These are phyloP conservation scores for bread wheat (Triticum aestivum) DNA, from an alignment of 176 grass and related monocot species.

Conservation along the genomic window IWGSC_CS_RefSeq_v2.1 NC_057807.1:435036088-435036587, in stretches of 20 bases:
- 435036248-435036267: not conserved
- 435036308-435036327: no score
- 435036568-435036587: not conserved
- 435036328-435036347: no score
- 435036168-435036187: no score
- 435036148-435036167: no score
- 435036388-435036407: not conserved
- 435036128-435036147: no score
- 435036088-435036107: no score
- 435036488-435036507: not conserved
- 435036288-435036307: no score
- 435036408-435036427: not conserved
- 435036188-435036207: no score
- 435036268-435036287: not conserved
- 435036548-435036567: conserved; percentile 3
- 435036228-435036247: not conserved
- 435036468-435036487: conserved; percentile 19
- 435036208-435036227: not conserved
- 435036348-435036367: not conserved
- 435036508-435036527: not conserved
- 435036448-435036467: not conserved
- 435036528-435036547: conserved; percentile 1
- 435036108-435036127: no score
- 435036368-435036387: not conserved
- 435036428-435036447: not conserved